Base-by-base conservation (phyloP, 495 filamentous ascomycete genomes). In the Usnea hakonensis region DNA sequence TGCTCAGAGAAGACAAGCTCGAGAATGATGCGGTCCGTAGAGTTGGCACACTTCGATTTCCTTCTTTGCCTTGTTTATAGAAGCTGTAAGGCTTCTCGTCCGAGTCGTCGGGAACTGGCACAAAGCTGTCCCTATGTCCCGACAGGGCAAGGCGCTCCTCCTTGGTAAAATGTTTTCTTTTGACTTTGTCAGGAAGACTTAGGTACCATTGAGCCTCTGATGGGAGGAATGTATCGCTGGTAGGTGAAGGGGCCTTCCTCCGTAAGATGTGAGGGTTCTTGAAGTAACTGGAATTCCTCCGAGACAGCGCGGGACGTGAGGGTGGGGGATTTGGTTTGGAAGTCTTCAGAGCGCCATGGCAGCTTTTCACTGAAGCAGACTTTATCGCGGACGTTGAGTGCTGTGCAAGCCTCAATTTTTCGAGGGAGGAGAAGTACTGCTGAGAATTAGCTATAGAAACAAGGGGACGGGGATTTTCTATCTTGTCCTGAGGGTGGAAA, bases 161-260 rank as follows among this genome's bases (percentile, higher is more conserved):
- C 54, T 75, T 78, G 16, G 85, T 85, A 72, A 90, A 90, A 65
- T 88, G 84, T 65, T 79, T 84, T 69, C 81, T 79, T 66, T 84
- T 82, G 52, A 92, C 76, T 68, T 88, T 90, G 61, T 87, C 81
- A 35, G 90, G 87, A 35, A 90, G 79, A 54, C 78, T 79, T 46
- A 85, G 75, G 67, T 86, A 90, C 78, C 87, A 93, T 70, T 83
- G 81, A 55, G 83, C 85, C 68, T 91, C 86, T n/a, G 78, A 76
- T 73, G 70, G 65, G 75, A 72, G 66, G 71, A 78, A 72, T 16
- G 57, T 68, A 62, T 71, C 64, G 70, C 58, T 74, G 77, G 72
- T 68, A 69, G 69, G 66, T 66, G 71, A 79, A 61, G 61, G 74
- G 69, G 65, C 67, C 53, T 73, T 72, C 55, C 63, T 79, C 72